Evolutionary conservation across 495 filamentous ascomycete genomes (phyloP).

Genomic region (Daldinia childiae): DNA sequence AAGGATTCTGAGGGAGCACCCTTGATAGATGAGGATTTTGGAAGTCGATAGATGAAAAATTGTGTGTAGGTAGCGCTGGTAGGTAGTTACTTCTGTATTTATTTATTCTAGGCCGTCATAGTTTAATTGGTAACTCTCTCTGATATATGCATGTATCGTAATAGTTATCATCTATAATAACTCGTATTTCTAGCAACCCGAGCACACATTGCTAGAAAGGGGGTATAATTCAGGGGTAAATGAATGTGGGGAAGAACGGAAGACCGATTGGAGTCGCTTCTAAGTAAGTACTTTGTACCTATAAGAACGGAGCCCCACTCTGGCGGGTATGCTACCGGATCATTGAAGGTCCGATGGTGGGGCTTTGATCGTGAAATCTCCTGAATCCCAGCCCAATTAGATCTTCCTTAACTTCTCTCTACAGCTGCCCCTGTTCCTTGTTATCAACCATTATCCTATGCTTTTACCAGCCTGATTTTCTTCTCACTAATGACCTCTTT

Average conservation of each 20-base stretch:
- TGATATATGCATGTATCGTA: not conserved
- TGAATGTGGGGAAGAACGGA: not conserved
- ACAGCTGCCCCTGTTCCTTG: conserved; percentile 23
- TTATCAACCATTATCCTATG: not conserved
- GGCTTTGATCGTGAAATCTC: not conserved
- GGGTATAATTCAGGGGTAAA: not conserved
- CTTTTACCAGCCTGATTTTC: not conserved
- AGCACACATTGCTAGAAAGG: not conserved
- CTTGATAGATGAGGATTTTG: not conserved
- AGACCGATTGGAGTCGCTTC: not conserved
- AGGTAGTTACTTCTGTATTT: no score
- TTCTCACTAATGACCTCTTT: not conserved
- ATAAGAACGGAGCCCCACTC: no score
- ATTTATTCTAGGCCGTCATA: no score
- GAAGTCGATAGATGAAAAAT: no score
- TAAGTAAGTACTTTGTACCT: no score
- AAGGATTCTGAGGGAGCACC: conserved; percentile 11
- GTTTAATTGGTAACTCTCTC: not conserved
- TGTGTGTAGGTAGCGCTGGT: no score
- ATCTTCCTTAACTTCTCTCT: conserved; percentile 36
- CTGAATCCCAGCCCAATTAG: conserved; percentile 14
- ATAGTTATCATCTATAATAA: not conserved
- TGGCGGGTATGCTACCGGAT: not conserved
- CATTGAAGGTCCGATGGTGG: conserved; percentile 12
- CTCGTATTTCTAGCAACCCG: not conserved